Conservation (phyloP, 2,329 filamentous ascomycete species). For the Macrophomina tecta region DNA sequence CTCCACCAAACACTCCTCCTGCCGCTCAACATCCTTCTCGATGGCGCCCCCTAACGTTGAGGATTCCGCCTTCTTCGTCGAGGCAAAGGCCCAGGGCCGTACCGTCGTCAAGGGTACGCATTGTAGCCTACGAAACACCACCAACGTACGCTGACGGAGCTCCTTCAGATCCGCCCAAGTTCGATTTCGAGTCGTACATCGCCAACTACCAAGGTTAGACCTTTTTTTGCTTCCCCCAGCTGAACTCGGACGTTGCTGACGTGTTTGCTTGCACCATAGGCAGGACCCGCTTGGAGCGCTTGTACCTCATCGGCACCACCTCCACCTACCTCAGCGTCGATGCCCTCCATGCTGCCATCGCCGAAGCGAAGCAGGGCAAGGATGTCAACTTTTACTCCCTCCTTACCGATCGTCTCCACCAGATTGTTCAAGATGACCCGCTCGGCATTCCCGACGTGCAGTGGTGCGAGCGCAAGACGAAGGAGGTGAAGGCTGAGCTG, state of each 20-base stretch:
- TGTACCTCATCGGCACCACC: slow-evolving; percentile 79
- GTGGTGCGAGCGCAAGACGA: slow-evolving; percentile 77
- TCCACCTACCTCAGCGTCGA: slow-evolving; percentile 79
- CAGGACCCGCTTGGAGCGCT: slow-evolving; percentile 78
- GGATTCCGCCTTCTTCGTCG: slow-evolving; percentile 45
- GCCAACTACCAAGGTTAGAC: slow-evolving; percentile 80
- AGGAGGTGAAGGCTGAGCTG: slow-evolving; percentile 71
- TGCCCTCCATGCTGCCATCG: slow-evolving; percentile 77
- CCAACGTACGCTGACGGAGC: slow-evolving; percentile 9
- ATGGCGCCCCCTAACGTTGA: slow-evolving; percentile 43
- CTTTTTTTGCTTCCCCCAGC: not conserved
- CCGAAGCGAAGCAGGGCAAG: slow-evolving; percentile 75
- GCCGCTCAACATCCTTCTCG: not conserved
- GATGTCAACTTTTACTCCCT: slow-evolving; percentile 75
- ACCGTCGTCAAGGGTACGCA: slow-evolving; percentile 42
- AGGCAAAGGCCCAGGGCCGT: slow-evolving; percentile 36
- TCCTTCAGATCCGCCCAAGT: slow-evolving; percentile 74
- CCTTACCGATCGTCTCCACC: slow-evolving; percentile 68
- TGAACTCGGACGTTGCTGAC: not conserved
- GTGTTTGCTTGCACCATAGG: slow-evolving; percentile 56
- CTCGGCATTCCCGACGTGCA: slow-evolving; percentile 70
- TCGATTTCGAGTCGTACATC: slow-evolving; percentile 91
- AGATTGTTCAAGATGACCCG: slow-evolving; percentile 69
- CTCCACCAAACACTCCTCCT: slow-evolving; percentile 2
- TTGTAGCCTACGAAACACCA: not conserved